Evolutionary conservation across 306 rosid species (phyloP), one percentile per base, ranked within the genome.

Genomic region (Mimosa bimucronata): DNA sequence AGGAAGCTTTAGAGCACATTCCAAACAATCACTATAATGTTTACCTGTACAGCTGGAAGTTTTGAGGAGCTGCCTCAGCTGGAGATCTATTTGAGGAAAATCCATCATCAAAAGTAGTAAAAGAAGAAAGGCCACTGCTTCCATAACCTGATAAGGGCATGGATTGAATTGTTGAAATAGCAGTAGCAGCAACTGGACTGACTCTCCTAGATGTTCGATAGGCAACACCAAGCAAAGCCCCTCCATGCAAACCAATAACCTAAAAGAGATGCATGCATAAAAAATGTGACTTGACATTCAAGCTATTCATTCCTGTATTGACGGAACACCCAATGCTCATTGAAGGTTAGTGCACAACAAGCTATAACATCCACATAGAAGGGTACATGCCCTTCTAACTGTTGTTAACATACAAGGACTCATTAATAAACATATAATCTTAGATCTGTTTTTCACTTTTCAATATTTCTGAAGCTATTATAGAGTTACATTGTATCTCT

Each of bases 231-330:
- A 96, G 99, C 65, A 96, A 91, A 74, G 97, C 98, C 42, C 99
- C 99, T 78, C 99, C 98, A 81, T 93, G 98, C 92, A 96, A 90
- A 57, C 98, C 98, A 87, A 93, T 90, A 73, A 96, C 99, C 99
- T 93, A 70, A 62, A 82, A 79, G 73, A 82, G 66, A 79, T 28
- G 76, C 66, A 57, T 50, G 45, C 75, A 80, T 84, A 66, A 83
- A 42, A 73, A 77, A 65, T 60, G 65, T 80, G 50, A 41, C 76
- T 72, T 41, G 48, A 68, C 74, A 55, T 50, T 70, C 73, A 73
- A 71, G 69, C 21, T 66, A 41, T 25, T 23, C 15, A 46, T 75
- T 68, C 77, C 71, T 31, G 21, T 40, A 45, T 40, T 25, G 30
- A 52, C 18, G 18, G 42, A 66, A 21, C 37, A 79, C 48, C 21